Percentiles rank a stretch among this genome's conserved stretches.
Conservation (phyloP, 2,329 filamentous ascomycete genomes). For the Neoscytalidium dimidiatum region DNA sequence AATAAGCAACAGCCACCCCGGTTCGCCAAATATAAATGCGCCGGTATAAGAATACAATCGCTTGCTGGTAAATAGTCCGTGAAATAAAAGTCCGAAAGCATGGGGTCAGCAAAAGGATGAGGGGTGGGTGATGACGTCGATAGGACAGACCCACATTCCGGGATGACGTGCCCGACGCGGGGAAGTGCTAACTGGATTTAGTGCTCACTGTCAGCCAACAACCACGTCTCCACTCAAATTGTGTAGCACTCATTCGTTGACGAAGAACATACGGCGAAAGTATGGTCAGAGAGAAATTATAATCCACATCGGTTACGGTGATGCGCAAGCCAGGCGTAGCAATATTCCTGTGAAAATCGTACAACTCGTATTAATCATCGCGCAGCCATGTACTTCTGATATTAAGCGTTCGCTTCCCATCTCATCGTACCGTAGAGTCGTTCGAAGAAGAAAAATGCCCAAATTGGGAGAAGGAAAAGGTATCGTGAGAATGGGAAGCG, state of each 20-base stretch:
- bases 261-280: conserved; percentile 11
- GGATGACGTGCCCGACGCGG: no score
- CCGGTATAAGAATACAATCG: no score
- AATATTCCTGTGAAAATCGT: neutral
- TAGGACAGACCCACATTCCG: no score
- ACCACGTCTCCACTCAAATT: neutral
- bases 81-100: no score
- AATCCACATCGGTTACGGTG: conserved; percentile 6
- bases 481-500: neutral
- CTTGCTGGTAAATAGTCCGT: no score
- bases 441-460: neutral
- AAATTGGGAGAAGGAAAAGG: neutral
- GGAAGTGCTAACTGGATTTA: neutral
- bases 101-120: no score
- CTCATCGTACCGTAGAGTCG: no score
- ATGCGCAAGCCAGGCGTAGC: conserved; percentile 7
- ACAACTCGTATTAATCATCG: conserved; percentile 2
- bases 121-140: no score
- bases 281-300: conserved; percentile 1
- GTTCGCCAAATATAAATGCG: no score
- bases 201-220: neutral
- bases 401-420: neutral
- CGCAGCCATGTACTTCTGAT: neutral
- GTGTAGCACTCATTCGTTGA: neutral
- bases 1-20: no score